Evolutionary conservation across 1,284 basidiomycete species (phyloP).

Genomic region (Chalciporus piperatoides): DNA sequence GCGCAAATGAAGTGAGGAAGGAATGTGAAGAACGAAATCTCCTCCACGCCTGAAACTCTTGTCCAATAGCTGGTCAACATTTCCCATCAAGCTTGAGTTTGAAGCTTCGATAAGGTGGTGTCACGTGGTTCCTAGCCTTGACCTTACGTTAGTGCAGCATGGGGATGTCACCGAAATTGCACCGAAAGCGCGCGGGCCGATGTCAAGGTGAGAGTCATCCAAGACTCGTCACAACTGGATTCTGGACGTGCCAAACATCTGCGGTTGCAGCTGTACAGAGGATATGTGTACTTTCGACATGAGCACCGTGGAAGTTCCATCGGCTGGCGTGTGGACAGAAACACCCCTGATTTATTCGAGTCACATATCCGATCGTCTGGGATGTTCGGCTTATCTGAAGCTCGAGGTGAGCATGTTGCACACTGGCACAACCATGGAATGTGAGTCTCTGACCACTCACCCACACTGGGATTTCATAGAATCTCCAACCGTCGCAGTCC

Average conservation of each 20-base stretch:
- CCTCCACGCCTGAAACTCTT: not conserved
- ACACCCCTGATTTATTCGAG: conserved; percentile 61
- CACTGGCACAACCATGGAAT: not conserved
- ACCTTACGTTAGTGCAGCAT: too few species aligned
- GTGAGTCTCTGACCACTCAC: conserved; percentile 7
- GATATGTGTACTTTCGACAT: not conserved
- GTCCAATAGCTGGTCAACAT: not conserved
- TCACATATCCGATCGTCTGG: conserved; percentile 50
- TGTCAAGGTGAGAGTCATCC: not conserved
- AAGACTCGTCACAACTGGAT: too few species aligned
- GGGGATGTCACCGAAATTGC: not conserved
- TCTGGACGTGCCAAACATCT: not conserved
- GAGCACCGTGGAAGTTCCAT: conserved; percentile 1
- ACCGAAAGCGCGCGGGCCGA: not conserved
- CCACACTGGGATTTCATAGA: conserved; percentile 39
- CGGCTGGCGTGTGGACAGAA: conserved; percentile 45
- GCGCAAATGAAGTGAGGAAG: not conserved
- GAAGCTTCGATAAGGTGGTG: not conserved
- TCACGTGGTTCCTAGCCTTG: not conserved
- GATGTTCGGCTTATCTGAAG: conserved; percentile 58
- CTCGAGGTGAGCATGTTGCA: conserved; percentile 54
- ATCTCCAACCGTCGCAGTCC: conserved; percentile 65
- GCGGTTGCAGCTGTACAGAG: not conserved
- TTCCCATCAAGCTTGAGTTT: not conserved
- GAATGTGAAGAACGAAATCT: too few species aligned